Evolutionary conservation across 169 alveolate species (phyloP), one percentile per base, ranked within the genome.

Genomic region (Eimeria mitis): DNA sequence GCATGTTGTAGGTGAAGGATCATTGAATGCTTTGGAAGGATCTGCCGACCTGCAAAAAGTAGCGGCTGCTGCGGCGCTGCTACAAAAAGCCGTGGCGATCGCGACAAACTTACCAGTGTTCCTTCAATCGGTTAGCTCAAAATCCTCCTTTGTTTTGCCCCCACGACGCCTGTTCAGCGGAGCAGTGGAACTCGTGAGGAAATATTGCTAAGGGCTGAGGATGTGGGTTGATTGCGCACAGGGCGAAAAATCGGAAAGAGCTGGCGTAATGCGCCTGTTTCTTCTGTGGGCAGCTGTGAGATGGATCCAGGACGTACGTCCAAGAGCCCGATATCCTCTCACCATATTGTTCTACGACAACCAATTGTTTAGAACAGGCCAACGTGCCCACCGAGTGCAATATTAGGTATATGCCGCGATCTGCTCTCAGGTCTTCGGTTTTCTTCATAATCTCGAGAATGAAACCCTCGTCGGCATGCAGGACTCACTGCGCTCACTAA

Each of bases 271-370:
- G 81, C 49, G 81, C 52, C 52, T 71, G 31, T 71, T 71, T 71
- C 81, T 71, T 71, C 14, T 71, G 54, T 71, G 81, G 81, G 31
- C 81, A 71, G 81, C 81, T 52, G 31, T 19, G n/a, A 71, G n/a
- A 42, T 71, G 81, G 81, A 71, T 71, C 37, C 49, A 71, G 6
- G 81, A 71, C 37, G 81, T 71, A 37, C 81, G 81, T 71, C 52
- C 81, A 40, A 31, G 31, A 9, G 11, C 23, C 44, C 37, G 0
- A 65, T 44, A 28, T 11, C 25, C 8, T 31, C 76, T 5, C 44
- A 65, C 5, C 28, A 65, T 1, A 28, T 13, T 44, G 19, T 65
- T 65, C 76, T 3, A 9, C 28, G 21, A 31, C 5, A 21, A 1
- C 76, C 8, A 65, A 21, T 37, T 37, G 5, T 40, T 71, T 1